Evolutionary conservation across 345 rosid genomes (phyloP).

Genomic region (Arabis hirsuta): DNA sequence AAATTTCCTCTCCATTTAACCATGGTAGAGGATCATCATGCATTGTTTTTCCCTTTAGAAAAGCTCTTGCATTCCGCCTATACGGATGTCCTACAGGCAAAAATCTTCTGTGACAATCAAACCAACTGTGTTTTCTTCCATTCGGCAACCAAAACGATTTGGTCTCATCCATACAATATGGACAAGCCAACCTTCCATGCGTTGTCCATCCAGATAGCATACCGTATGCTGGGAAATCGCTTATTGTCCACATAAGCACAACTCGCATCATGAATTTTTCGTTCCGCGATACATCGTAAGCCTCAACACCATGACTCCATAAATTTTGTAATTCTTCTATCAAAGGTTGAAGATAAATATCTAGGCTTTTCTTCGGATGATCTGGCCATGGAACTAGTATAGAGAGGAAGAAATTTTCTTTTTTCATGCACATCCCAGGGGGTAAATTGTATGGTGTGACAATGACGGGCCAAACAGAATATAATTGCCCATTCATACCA

Average conservation of each 20-base stretch:
- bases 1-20: no score
- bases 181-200: not conserved
- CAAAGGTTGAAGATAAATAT: not conserved
- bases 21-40: no score
- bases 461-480: not conserved
- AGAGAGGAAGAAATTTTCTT: not conserved
- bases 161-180: not conserved
- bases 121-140: conserved; percentile 1
- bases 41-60: no score
- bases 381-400: not conserved
- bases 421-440: conserved; percentile 6
- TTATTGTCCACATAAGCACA: conserved; percentile 16
- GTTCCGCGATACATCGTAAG: not conserved
- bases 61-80: no score
- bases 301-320: not conserved
- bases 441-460: conserved; percentile 10
- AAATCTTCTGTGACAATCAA: not conserved
- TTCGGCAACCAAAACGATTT: conserved; percentile 13
- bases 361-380: not conserved
- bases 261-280: not conserved
- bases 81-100: not conserved
- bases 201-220: conserved; percentile 15
- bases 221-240: conserved; percentile 8
- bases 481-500: not conserved
- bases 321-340: not conserved